phyloP scores from a whole-genome alignment of 2,329 filamentous ascomycete genomes.

The Monilinia aucupariae region DNA sequence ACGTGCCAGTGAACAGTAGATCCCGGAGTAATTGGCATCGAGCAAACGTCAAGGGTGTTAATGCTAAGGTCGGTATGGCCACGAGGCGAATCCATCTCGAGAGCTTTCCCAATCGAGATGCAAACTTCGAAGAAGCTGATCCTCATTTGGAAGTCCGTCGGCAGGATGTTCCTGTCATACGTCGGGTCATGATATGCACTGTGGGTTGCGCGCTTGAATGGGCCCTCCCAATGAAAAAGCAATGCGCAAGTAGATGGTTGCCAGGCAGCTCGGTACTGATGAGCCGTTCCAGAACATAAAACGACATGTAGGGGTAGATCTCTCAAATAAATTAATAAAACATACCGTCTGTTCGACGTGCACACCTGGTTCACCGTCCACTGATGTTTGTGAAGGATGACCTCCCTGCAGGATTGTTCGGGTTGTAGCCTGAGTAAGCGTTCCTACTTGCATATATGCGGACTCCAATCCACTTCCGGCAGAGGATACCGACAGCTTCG shows the following conservation, averaged over 20 bases:
- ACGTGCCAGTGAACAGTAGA: slow-evolving; percentile 4
- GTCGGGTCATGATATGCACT: slow-evolving; percentile 32
- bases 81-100: slow-evolving; percentile 14
- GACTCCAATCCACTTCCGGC: slow-evolving; percentile 20
- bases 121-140: slow-evolving; percentile 5
- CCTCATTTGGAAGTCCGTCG: slow-evolving; percentile 9
- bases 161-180: slow-evolving; percentile 12
- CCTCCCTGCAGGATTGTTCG: slow-evolving; percentile 23
- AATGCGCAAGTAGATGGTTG: not conserved
- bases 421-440: slow-evolving; percentile 27
- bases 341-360: slow-evolving; percentile 28
- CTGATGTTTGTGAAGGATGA: slow-evolving; percentile 18
- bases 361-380: slow-evolving; percentile 13
- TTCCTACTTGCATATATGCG: slow-evolving; percentile 32
- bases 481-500: slow-evolving; percentile 30
- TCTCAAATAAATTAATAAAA: slow-evolving; percentile 31
- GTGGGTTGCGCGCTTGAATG: slow-evolving; percentile 19
- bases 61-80: slow-evolving; percentile 14
- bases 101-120: slow-evolving; percentile 16
- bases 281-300: slow-evolving; percentile 25
- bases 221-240: not conserved
- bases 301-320: slow-evolving; percentile 20
- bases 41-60: slow-evolving; percentile 8
- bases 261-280: slow-evolving; percentile 28
- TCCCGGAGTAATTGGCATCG: slow-evolving; percentile 9